phyloP scores from a whole-genome alignment of 1,284 basidiomycete genomes.

The Boletellus deceptivus region DNA sequence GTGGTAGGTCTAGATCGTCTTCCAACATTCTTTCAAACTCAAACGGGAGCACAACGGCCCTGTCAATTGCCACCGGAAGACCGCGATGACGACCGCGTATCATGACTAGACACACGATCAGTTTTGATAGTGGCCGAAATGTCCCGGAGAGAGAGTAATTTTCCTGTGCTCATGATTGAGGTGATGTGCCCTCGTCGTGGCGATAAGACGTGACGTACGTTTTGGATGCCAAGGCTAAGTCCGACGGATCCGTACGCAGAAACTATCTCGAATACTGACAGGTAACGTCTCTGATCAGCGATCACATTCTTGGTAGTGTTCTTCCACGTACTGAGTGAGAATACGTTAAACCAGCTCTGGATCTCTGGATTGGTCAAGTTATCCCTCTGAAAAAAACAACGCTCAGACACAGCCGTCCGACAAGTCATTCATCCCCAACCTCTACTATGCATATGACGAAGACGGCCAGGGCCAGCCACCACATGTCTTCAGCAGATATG shows the following conservation, averaged over 20 bases:
- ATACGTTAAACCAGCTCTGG: constrained; percentile 75
- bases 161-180: constrained; percentile 40
- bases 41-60: constrained; percentile 74
- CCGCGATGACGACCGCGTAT: constrained; percentile 91
- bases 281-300: neutral
- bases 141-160: constrained; percentile 82
- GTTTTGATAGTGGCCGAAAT: constrained; percentile 80
- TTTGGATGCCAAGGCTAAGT: constrained; percentile 69
- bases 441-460: constrained; percentile 88
- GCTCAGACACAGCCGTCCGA: neutral
- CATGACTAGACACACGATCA: constrained; percentile 87
- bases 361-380: constrained; percentile 53
- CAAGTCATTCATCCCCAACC: constrained; percentile 41
- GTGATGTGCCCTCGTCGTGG: neutral
- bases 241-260: constrained; percentile 93
- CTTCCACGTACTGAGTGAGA: constrained; percentile 59
- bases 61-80: constrained; percentile 85
- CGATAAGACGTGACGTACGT: constrained; percentile 36
- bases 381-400: constrained; percentile 43
- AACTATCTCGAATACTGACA: constrained; percentile 79
- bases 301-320: neutral
- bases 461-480: constrained; percentile 81
- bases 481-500: constrained; percentile 62
- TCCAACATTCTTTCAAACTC: constrained; percentile 41
- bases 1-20: constrained; percentile 11